These are phyloP conservation scores for Arthrobotrys sphaeroides DNA, from an alignment of 2,329 filamentous ascomycete genomes.

Conservation along the genomic window DNA sequence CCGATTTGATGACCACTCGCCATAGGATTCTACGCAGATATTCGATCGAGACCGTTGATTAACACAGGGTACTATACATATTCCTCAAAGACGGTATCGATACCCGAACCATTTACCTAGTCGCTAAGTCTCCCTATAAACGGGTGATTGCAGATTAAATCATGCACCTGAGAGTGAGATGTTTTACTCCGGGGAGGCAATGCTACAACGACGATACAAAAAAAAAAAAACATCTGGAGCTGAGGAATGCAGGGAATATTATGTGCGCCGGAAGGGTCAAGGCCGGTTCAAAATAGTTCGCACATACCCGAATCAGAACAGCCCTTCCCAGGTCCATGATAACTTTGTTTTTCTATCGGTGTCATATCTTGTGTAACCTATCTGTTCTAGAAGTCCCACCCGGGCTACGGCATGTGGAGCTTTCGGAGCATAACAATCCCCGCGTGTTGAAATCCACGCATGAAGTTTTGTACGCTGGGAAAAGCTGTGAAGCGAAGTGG, in stretches of 20 bases:
- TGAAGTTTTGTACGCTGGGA: not conserved
- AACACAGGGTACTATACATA: not conserved
- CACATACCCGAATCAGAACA: not conserved
- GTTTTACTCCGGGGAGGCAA: not conserved
- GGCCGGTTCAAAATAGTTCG: not conserved
- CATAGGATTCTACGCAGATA: not conserved
- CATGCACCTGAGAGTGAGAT: not conserved
- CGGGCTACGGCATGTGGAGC: not conserved
- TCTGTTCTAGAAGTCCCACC: slow-evolving; percentile 1
- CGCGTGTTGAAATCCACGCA: not conserved
- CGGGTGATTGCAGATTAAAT: not conserved
- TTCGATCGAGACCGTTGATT: not conserved
- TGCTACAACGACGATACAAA: not conserved
- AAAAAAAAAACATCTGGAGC: not conserved
- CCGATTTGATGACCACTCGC: too few relatives aligned
- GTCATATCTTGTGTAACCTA: slow-evolving; percentile 10
- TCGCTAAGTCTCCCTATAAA: not conserved
- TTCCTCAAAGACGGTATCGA: not conserved
- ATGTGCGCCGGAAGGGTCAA: not conserved
- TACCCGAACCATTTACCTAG: not conserved
- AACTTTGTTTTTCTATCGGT: not conserved
- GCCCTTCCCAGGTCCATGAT: not conserved
- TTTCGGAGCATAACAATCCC: not conserved
- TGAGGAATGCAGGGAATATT: too few relatives aligned
- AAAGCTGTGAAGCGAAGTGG: slow-evolving; percentile 1